Evolutionary conservation across 768 basidiomycete species (phyloP), one percentile per base, ranked within the genome.

Genomic region (Favolaschia claudopus): DNA sequence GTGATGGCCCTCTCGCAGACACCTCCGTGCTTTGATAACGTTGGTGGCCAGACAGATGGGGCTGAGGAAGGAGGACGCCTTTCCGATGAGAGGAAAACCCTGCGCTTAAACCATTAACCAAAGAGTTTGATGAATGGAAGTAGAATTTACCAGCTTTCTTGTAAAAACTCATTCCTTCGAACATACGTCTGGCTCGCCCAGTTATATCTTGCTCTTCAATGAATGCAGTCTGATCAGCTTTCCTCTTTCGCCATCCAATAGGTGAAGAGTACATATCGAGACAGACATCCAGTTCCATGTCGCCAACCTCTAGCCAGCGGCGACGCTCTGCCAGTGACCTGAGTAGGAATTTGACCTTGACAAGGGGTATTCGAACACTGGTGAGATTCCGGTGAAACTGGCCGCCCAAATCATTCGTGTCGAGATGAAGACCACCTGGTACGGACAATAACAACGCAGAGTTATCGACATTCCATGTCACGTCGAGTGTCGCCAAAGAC

Each of bases 361-460:
- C 72, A 15, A 74, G 60, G 8, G 91, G 89, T 4, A 92, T 50
- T 28, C 79, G 79, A 9, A 95, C 20, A 64, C 82, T 86, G 5
- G 83, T 83, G 32, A 88, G 77, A 65, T 84, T 92, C 39, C 85
- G 82, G 69, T 92, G 89, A 33, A 79, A 79, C 27, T 82, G 78
- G 15, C 91, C 87, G 2, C 89, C 89, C 24, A 91, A 74, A 66
- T 96, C 90, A 67, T 95, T 96, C 62, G 77, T 85, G 54, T 92
- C 86, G 17, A 93, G 63, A 27, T 76, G 76, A 27, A 95, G 56
- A 4, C 94, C 94, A 7, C 73, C 61, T 1, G 88, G 82, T 0
- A 93, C 60, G 1, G 77, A 69, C 15, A 91, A 47, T 24, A 87
- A 77, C 12, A 89, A 29, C 0, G 87, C 87, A 20, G 85, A 81